Percentiles rank a stretch among this genome's conserved stretches.
Evolutionary conservation across 768 basidiomycete species (phyloP).

Genomic region (Austroboletus eburneus): DNA sequence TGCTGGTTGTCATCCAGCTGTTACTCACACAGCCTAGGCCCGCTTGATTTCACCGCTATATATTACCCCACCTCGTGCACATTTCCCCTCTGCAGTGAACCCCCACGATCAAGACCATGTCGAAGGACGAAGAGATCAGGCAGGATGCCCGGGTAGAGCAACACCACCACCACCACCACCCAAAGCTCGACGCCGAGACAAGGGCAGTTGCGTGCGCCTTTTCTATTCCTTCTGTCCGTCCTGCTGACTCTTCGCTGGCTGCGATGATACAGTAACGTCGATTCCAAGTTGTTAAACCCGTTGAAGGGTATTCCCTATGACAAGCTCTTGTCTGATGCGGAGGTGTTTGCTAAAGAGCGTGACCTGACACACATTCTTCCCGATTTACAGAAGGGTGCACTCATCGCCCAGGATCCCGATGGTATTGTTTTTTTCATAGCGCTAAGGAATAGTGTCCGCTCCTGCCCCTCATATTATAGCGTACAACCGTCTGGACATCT

Average conservation of each 20-base stretch:
- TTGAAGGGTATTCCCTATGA: slow-evolving; percentile 56
- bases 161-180: not conserved
- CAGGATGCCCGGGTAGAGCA: slow-evolving; percentile 6
- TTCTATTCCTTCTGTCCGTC: too few relatives aligned
- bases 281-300: slow-evolving; percentile 53
- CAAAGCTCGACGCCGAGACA: slow-evolving; percentile 17
- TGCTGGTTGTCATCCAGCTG: too few relatives aligned
- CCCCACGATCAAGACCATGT: slow-evolving; percentile 13
- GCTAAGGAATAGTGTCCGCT: too few relatives aligned
- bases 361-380: slow-evolving; percentile 38
- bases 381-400: slow-evolving; percentile 63
- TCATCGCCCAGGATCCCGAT: slow-evolving; percentile 65
- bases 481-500: slow-evolving; percentile 37
- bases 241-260: not conserved
- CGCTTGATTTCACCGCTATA: too few relatives aligned
- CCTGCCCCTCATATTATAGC: slow-evolving; percentile 37
- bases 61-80: not conserved
- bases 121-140: slow-evolving; percentile 17
- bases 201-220: slow-evolving; percentile 17
- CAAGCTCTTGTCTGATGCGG: slow-evolving; percentile 55
- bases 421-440: slow-evolving; percentile 33
- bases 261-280: slow-evolving; percentile 35
- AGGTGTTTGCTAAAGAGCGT: slow-evolving; percentile 49
- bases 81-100: not conserved
- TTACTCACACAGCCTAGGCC: not conserved